Evolutionary conservation across 108 stramenopile species (phyloP), one percentile per base, ranked within the genome.

Genomic region (Stephanodiscus minutulus): DNA sequence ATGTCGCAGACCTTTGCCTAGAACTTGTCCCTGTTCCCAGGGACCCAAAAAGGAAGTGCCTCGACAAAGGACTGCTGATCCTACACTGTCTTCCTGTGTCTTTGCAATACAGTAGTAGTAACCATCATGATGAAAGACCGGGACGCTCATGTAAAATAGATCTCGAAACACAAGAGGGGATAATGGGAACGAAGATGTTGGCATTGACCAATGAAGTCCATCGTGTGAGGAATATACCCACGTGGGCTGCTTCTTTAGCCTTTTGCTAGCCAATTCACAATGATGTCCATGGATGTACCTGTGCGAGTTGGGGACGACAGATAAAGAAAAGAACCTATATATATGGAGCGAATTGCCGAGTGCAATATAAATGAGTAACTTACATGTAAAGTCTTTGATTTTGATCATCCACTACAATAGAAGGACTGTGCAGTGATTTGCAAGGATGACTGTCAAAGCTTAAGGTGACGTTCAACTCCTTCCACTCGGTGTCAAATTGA

Each of bases 241-340:
- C 31, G 58, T 69, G 20, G 68, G 68, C 59, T 69, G 68, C 7
- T 17, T 20, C 7, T 61, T 61, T n/a, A n/a, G n/a, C n/a, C n/a
- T 8, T 28, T 21, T 29, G 0, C 28, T n/a, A 28, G 28, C 24
- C 17, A 24, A 36, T 61, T 52, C n/a, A 61, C 68, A 69, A 10
- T 33, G 27, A 36, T 69, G 68, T n/a, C 68, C 68, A 21, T 69
- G 68, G 11, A 69, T 21, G 18, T 69, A 69, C 68, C 27, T 33
- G 31, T 69, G 56, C 48, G 20, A 49, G 13, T 18, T 8, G 25
- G n/a, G n/a, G n/a, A n/a, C n/a, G n/a, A n/a, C n/a, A n/a, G n/a
- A n/a, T n/a, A n/a, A n/a, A n/a, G n/a, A n/a, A n/a, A n/a, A n/a
- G n/a, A n/a, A n/a, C n/a, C n/a, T n/a, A n/a, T n/a, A n/a, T n/a